Conservation (phyloP, 495 filamentous ascomycete genomes). For the Neurospora sp. region DNA sequence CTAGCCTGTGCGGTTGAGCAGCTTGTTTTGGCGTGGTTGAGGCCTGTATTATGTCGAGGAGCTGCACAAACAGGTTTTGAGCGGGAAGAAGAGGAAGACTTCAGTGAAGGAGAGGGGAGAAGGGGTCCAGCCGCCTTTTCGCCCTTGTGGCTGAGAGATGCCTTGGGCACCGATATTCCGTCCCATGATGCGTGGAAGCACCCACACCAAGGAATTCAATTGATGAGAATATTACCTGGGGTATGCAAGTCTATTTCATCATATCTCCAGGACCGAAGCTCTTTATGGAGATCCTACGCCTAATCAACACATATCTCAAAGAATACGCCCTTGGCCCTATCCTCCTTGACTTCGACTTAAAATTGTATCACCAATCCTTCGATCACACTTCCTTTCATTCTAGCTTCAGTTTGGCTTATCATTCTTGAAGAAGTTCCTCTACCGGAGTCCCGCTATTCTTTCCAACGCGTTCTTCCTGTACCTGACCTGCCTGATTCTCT, state of each 20-base stretch:
- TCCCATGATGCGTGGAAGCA: background rate
- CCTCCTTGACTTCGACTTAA: background rate
- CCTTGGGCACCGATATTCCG: background rate
- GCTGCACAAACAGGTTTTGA: background rate
- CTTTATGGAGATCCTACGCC: background rate
- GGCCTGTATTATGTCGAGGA: background rate
- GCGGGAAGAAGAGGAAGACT: background rate
- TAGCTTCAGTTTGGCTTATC: too few relatives aligned
- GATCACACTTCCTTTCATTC: background rate
- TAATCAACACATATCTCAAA: background rate
- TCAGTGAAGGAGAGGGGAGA: too few relatives aligned
- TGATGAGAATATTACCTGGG: background rate
- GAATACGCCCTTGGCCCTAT: background rate
- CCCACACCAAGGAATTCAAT: background rate
- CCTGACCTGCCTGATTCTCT: too few relatives aligned
- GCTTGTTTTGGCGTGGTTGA: fast-evolving
- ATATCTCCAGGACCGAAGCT: background rate
- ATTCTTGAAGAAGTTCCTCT: too few relatives aligned
- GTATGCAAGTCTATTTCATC: background rate
- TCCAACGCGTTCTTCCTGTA: background rate
- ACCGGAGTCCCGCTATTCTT: background rate
- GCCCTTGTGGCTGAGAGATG: background rate
- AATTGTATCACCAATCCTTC: background rate
- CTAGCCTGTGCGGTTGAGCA: background rate
- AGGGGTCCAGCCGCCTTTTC: background rate